phyloP scores from a whole-genome alignment of 2,329 filamentous ascomycete genomes.

The Niveomyces coronatus region DNA sequence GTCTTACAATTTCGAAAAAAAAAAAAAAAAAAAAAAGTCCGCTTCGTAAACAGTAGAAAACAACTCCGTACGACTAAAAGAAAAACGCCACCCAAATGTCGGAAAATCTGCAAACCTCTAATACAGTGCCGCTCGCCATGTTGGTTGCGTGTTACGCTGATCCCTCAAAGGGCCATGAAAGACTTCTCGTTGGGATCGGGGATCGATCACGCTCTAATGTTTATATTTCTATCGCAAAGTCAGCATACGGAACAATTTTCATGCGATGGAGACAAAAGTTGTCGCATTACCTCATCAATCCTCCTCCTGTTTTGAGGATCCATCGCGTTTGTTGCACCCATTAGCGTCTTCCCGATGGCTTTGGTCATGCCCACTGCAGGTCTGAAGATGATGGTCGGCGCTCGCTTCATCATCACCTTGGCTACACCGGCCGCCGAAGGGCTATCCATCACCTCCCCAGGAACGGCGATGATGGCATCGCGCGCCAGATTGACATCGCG shows the following conservation, averaged over 20 bases:
- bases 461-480: constrained; percentile 91
- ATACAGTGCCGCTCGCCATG: background rate
- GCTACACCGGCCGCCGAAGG: constrained; percentile 71
- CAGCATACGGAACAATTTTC: background rate
- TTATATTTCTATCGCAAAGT: constrained; percentile 10
- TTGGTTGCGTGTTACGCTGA: background rate
- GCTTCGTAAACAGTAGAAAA: too few relatives aligned
- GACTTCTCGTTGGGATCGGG: background rate
- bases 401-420: constrained; percentile 64
- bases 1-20: background rate
- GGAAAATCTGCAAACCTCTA: background rate
- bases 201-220: background rate
- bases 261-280: background rate
- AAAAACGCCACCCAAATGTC: background rate
- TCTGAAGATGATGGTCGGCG: constrained; percentile 86
- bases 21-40: background rate
- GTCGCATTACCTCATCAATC: constrained; percentile 69
- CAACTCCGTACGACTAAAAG: background rate
- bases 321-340: constrained; percentile 86
- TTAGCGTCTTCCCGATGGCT: constrained; percentile 75
- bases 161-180: too few relatives aligned
- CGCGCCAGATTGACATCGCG: constrained; percentile 77
- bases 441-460: constrained; percentile 82
- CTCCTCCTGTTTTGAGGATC: constrained; percentile 73
- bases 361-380: constrained; percentile 86